Conservation (phyloP, 768 basidiomycete genomes). For the Mycena vitilis region DNA sequence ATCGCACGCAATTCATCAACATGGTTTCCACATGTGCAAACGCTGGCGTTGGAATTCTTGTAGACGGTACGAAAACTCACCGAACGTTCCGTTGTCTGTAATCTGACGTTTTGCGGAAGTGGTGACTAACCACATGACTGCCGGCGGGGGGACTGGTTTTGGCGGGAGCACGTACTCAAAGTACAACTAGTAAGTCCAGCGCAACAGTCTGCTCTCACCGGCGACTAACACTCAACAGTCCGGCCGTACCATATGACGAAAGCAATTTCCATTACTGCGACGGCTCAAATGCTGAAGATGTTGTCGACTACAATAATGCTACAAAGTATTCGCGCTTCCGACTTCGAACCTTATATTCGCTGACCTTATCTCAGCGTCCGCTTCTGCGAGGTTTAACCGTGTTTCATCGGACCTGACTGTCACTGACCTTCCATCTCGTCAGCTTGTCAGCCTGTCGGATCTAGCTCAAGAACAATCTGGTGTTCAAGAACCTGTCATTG, state of each 20-base stretch:
- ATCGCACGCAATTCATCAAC: slow-evolving; percentile 45
- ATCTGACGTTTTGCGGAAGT: background rate
- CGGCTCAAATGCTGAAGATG: slow-evolving; percentile 49
- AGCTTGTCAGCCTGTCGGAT: slow-evolving; percentile 17
- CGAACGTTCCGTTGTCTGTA: background rate
- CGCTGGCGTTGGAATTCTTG: slow-evolving; percentile 47
- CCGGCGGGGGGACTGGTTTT: slow-evolving; percentile 13
- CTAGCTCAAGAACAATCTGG: slow-evolving; percentile 21
- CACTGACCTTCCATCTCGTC: background rate
- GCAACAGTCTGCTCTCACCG: background rate
- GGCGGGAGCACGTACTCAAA: slow-evolving; percentile 14
- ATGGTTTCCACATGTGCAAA: slow-evolving; percentile 43
- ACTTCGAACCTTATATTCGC: background rate
- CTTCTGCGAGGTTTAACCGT: slow-evolving; percentile 39
- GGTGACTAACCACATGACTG: slow-evolving; percentile 28
- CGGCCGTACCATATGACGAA: slow-evolving; percentile 39
- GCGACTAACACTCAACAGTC: slow-evolving; percentile 28
- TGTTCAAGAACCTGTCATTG: background rate
- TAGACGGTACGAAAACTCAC: slow-evolving; percentile 34
- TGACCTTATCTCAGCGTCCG: slow-evolving; percentile 7
- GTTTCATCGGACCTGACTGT: background rate
- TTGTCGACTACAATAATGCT: slow-evolving; percentile 53
- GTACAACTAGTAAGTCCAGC: slow-evolving; percentile 23
- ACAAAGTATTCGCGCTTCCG: slow-evolving; percentile 52
- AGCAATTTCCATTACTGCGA: slow-evolving; percentile 53